phyloP scores from a whole-genome alignment of 1,284 basidiomycete genomes.

The Golubevia sp. region DNA sequence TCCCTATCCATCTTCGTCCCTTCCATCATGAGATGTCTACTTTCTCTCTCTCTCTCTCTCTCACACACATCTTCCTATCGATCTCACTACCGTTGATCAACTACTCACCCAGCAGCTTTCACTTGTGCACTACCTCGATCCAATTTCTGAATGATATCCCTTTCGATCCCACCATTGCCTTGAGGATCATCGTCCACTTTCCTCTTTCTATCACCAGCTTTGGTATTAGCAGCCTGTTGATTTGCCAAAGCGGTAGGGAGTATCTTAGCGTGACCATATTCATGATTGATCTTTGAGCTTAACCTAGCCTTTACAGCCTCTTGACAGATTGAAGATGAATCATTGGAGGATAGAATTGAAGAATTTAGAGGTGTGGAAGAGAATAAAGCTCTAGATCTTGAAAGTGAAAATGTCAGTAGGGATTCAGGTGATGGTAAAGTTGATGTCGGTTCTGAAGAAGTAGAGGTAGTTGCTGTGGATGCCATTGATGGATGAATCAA shows the following conservation, averaged over 20 bases:
- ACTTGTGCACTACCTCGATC: no score
- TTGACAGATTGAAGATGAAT: conserved; percentile 1
- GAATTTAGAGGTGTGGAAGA: background rate
- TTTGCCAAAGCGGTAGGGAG: conserved; percentile 80
- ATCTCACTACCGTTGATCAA: no score
- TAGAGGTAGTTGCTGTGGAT: no score
- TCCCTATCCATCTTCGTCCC: no score
- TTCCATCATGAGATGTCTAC: no score
- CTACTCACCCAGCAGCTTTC: no score
- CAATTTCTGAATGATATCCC: no score
- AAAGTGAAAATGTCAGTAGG: background rate
- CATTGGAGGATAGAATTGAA: no score
- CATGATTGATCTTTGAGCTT: conserved; percentile 74
- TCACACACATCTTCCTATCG: no score
- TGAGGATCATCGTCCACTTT: no score
- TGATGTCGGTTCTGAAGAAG: background rate
- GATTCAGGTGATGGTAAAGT: background rate
- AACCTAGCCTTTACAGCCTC: conserved; percentile 62
- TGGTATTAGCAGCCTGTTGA: conserved; percentile 76
- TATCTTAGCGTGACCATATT: conserved; percentile 83
- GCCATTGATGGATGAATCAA: no score
- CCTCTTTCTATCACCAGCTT: conserved; percentile 63
- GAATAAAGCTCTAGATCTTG: background rate
- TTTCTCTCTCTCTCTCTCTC: background rate
- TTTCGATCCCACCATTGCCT: no score